phyloP scores from a whole-genome alignment of 1,284 basidiomycete species.

The Marasmius oreades region DNA sequence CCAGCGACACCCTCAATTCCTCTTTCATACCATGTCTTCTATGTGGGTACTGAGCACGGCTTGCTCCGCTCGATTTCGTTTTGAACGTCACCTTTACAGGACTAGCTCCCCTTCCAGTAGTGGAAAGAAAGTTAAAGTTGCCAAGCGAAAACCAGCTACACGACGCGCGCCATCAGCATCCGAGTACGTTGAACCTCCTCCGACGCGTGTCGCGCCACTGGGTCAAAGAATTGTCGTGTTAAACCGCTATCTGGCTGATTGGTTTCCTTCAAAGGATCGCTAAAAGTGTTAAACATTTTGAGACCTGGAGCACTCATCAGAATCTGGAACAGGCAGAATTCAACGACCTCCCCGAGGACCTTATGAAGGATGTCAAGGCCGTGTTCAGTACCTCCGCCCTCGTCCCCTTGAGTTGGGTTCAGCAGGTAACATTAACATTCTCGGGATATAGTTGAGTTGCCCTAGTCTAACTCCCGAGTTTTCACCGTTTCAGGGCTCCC shows the following conservation, averaged over 20 bases:
- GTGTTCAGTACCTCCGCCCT: slow-evolving; percentile 29
- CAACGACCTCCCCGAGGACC: slow-evolving; percentile 32
- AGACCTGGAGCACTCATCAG: slow-evolving; percentile 38
- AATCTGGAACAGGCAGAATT: slow-evolving; percentile 35
- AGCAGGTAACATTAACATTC: slow-evolving; percentile 18
- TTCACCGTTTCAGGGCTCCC: slow-evolving; percentile 28
- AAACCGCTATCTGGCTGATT: background rate
- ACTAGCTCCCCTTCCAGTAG: slow-evolving; percentile 10
- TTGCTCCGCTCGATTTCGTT: no score
- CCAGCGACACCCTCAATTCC: background rate
- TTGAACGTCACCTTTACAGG: background rate
- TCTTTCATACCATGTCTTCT: background rate
- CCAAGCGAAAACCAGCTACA: slow-evolving; percentile 12
- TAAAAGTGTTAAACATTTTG: slow-evolving; percentile 35
- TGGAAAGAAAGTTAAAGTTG: slow-evolving; percentile 9
- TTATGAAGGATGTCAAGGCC: slow-evolving; percentile 26
- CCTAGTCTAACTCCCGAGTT: slow-evolving; percentile 4
- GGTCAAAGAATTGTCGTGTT: background rate
- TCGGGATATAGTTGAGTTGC: no score
- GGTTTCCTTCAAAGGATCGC: slow-evolving; percentile 34
- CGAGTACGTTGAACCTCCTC: slow-evolving; percentile 19
- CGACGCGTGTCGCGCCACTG: background rate
- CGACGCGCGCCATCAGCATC: slow-evolving; percentile 24
- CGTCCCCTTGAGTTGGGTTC: slow-evolving; percentile 31
- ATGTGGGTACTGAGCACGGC: background rate